phyloP scores from a whole-genome alignment of 495 filamentous ascomycete species.

The Talaromyces thailandensis region DNA sequence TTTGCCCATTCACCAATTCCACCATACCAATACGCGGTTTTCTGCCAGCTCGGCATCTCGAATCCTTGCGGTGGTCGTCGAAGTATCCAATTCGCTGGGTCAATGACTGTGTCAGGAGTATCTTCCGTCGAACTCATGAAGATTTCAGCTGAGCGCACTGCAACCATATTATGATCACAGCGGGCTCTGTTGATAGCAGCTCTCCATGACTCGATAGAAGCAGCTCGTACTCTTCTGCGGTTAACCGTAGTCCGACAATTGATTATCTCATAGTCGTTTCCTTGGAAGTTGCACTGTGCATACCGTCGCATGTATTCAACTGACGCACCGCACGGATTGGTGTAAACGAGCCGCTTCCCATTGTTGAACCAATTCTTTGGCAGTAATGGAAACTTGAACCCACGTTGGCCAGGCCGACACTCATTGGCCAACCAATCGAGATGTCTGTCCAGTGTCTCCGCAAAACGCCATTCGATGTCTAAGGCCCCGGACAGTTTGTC shows the following conservation, averaged over 20 bases:
- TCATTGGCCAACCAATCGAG: constrained; percentile 32
- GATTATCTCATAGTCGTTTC: not conserved
- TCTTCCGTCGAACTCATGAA: constrained; percentile 31
- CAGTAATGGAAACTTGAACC: constrained; percentile 33
- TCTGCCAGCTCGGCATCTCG: constrained; percentile 25
- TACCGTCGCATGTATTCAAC: constrained; percentile 21
- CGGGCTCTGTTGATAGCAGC: constrained; percentile 26
- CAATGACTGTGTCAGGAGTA: constrained; percentile 29
- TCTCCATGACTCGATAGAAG: constrained; percentile 34
- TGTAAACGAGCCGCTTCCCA: constrained; percentile 31
- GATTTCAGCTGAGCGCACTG: constrained; percentile 18
- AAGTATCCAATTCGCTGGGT: constrained; percentile 33
- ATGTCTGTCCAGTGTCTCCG: constrained; percentile 27
- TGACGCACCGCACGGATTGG: constrained; percentile 28
- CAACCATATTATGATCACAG: constrained; percentile 15
- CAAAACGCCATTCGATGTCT: constrained; percentile 21
- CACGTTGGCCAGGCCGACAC: constrained; percentile 28
- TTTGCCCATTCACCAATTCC: constrained; percentile 35
- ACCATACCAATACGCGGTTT: constrained; percentile 31
- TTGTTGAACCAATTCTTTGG: constrained; percentile 37
- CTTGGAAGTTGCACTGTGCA: constrained; percentile 28
- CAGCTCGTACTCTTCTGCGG: constrained; percentile 15
- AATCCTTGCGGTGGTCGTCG: constrained; percentile 35
- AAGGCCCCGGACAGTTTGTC: not conserved
- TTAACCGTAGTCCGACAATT: too few species aligned